phyloP scores from a whole-genome alignment of 495 filamentous ascomycete species.

The Xylaria grammica region DNA sequence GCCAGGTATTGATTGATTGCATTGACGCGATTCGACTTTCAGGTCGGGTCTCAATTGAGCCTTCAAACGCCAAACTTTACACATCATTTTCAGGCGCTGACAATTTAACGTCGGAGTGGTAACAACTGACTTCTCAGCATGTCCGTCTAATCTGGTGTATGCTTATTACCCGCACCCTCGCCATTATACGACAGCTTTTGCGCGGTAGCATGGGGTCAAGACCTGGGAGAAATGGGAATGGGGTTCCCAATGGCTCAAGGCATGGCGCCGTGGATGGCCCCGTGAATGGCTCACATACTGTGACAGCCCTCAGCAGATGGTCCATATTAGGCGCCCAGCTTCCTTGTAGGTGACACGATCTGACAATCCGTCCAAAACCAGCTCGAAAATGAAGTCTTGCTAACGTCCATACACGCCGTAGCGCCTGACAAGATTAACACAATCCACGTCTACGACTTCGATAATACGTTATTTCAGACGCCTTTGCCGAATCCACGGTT shows the following conservation, averaged over 20 bases:
- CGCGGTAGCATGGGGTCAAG: conserved; percentile 22
- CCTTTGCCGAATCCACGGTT: conserved; percentile 88
- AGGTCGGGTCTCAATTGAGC: not conserved
- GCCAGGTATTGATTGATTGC: too few relatives aligned
- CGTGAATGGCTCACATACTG: conserved; percentile 52
- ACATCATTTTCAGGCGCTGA: not conserved
- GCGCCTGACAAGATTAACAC: conserved; percentile 70
- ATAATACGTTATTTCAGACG: conserved; percentile 93
- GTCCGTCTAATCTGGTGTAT: conserved; percentile 7
- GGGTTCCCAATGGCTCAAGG: conserved; percentile 28
- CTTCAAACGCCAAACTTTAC: not conserved
- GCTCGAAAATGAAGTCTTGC: conserved; percentile 9
- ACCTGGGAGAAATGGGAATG: conserved; percentile 5
- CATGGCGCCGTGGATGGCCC: conserved; percentile 24
- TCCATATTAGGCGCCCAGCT: conserved; percentile 74
- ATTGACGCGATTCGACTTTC: not conserved
- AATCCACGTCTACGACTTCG: conserved; percentile 97
- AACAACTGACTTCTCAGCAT: conserved; percentile 1
- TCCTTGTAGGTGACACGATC: conserved; percentile 51
- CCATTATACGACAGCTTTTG: conserved; percentile 9
- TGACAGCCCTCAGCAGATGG: conserved; percentile 81
- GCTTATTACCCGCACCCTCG: conserved; percentile 16
- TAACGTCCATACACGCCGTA: conserved; percentile 31
- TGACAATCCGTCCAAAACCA: not conserved
- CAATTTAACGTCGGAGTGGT: not conserved